Conservation (phyloP, 768 basidiomycete species). For the Hypholoma fasciculare region DNA sequence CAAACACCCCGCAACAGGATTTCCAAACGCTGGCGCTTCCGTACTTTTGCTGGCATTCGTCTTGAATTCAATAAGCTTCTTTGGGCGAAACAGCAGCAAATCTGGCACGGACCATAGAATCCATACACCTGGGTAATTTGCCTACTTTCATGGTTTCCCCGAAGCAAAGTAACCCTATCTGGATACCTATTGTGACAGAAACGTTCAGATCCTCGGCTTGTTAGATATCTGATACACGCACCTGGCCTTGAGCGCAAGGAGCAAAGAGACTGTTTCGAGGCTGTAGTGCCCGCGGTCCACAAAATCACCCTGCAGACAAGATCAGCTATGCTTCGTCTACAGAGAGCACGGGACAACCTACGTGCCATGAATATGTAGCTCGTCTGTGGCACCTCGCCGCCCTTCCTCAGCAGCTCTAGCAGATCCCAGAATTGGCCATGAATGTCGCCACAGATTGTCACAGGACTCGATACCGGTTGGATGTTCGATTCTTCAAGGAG, state of each 20-base stretch:
- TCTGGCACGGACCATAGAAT: slow-evolving; percentile 77
- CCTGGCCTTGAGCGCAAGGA: slow-evolving; percentile 90
- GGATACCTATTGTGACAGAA: slow-evolving; percentile 64
- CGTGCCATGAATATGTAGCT: slow-evolving; percentile 97
- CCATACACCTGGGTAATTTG: slow-evolving; percentile 99
- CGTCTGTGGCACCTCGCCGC: slow-evolving; percentile 81
- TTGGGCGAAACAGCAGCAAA: background rate
- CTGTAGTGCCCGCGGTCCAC: slow-evolving; percentile 97
- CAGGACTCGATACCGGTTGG: slow-evolving; percentile 91
- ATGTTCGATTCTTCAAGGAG: slow-evolving; percentile 98
- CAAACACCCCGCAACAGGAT: slow-evolving; percentile 95
- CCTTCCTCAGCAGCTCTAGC: slow-evolving; percentile 83
- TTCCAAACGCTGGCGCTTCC: slow-evolving; percentile 96
- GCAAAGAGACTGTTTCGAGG: slow-evolving; percentile 88
- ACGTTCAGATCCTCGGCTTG: slow-evolving; percentile 1
- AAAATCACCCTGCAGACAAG: slow-evolving; percentile 79
- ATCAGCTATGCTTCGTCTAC: slow-evolving; percentile 24
- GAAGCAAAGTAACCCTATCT: slow-evolving; percentile 85
- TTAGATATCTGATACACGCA: slow-evolving; percentile 26
- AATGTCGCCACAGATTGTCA: slow-evolving; percentile 95
- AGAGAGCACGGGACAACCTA: slow-evolving; percentile 39
- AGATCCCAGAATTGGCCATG: slow-evolving; percentile 99
- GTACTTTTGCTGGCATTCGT: slow-evolving; percentile 98
- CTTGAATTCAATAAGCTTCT: slow-evolving; percentile 34
- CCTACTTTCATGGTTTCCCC: slow-evolving; percentile 95